Evolutionary conservation across 164 flowering plant genomes (phyloP).

Genomic region (Umbilicus rupestris): DNA sequence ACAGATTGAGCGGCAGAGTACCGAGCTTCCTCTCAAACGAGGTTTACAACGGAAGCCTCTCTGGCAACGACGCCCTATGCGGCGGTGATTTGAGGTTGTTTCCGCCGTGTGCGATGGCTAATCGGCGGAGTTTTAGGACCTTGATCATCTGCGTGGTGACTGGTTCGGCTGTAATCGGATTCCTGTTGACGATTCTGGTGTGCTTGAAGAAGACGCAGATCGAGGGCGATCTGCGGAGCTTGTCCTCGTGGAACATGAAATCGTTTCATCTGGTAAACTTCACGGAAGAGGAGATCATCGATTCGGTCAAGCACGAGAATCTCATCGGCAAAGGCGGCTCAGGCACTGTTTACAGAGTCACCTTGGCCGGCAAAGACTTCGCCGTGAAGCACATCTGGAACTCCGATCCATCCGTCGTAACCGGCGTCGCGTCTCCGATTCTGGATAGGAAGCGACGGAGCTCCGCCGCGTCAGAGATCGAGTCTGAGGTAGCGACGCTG

Average conservation of each 20-base stretch:
- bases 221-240: conserved; percentile 6
- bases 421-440: conserved; percentile 24
- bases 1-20: conserved; percentile 29
- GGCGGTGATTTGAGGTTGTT: conserved; percentile 21
- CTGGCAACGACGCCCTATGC: conserved; percentile 40
- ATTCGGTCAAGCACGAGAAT: conserved; percentile 30
- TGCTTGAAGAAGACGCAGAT: conserved; percentile 13
- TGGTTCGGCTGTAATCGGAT: conserved; percentile 14
- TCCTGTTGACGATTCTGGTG: conserved; percentile 14
- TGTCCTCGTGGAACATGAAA: conserved; percentile 33
- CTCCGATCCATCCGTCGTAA: conserved; percentile 4
- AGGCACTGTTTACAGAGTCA: conserved; percentile 41
- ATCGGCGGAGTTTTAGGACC: neutral
- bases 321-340: conserved; percentile 46
- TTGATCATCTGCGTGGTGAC: conserved; percentile 20
- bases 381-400: conserved; percentile 78
- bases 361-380: conserved; percentile 25
- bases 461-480: conserved; percentile 34
- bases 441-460: conserved; percentile 12
- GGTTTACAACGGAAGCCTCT: conserved; percentile 25
- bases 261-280: conserved; percentile 24
- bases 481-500: conserved; percentile 63
- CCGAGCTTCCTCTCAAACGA: conserved; percentile 23
- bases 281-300: conserved; percentile 29
- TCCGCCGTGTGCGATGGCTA: conserved; percentile 8